Evolutionary conservation across 768 basidiomycete species (phyloP).

Genomic region (Calocera viscosa): DNA sequence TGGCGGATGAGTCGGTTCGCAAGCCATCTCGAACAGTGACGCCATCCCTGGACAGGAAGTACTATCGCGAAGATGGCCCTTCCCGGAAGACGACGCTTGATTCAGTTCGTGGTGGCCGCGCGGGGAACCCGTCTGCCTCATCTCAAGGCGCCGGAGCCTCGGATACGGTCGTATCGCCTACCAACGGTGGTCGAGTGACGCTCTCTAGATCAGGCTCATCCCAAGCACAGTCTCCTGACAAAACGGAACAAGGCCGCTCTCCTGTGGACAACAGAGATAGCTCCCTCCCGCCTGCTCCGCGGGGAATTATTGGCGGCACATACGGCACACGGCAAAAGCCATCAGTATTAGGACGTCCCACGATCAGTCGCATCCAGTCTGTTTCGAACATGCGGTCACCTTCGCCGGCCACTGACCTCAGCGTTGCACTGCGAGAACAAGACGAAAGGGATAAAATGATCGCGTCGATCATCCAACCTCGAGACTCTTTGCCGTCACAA

Average conservation of each 20-base stretch:
- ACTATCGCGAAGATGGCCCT: not conserved
- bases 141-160: not conserved
- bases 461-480: not conserved
- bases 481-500: not conserved
- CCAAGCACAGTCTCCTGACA: not conserved
- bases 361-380: conserved; percentile 2
- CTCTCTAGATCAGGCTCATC: not conserved
- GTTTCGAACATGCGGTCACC: not conserved
- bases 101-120: not conserved
- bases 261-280: not conserved
- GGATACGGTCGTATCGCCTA: not conserved
- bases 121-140: not conserved
- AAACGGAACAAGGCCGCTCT: not conserved
- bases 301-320: not conserved
- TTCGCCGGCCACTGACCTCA: not conserved
- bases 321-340: not conserved
- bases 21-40: not conserved
- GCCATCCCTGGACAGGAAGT: not conserved
- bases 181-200: not conserved
- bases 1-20: not conserved
- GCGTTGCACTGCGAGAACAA: conserved; percentile 6
- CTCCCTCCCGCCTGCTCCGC: not conserved
- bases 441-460: not conserved
- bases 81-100: not conserved
- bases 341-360: not conserved